These are phyloP conservation scores for Fonsecaea pedrosoi DNA, from an alignment of 2,329 filamentous ascomycete genomes.

Conservation along the genomic window DNA sequence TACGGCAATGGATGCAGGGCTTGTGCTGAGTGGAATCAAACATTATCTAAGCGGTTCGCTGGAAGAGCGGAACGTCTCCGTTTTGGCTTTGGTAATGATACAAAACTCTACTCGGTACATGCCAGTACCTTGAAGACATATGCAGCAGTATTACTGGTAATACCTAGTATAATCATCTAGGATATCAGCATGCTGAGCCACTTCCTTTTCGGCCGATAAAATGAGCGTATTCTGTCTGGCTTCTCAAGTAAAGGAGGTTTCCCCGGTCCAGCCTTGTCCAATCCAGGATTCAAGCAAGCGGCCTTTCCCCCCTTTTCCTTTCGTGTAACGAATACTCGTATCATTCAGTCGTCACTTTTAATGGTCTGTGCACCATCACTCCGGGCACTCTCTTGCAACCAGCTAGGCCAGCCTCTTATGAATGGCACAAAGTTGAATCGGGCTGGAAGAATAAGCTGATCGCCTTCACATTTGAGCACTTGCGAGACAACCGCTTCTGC, in stretches of 20 bases:
- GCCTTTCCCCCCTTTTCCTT: not conserved
- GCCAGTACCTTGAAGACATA: not conserved
- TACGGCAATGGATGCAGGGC: not conserved
- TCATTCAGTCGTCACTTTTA: not conserved
- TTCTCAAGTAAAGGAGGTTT: not conserved
- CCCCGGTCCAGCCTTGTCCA: not conserved
- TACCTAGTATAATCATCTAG: not conserved
- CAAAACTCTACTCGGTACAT: not conserved
- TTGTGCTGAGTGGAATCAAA: not conserved
- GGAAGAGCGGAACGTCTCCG: conserved; percentile 14
- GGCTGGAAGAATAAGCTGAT: conserved; percentile 56
- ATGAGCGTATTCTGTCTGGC: not conserved
- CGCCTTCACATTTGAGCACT: conserved; percentile 57
- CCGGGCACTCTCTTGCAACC: conserved; percentile 53
- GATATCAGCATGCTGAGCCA: not conserved
- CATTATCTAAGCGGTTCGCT: conserved; percentile 11
- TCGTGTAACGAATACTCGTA: not conserved
- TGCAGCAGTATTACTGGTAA: not conserved
- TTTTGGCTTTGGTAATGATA: conserved; percentile 5
- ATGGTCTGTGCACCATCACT: conserved; percentile 5
- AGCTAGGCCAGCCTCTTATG: conserved; percentile 50
- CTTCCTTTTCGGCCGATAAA: not conserved
- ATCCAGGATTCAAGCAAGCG: not conserved
- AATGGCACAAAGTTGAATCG: conserved; percentile 16
- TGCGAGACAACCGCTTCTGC: conserved; percentile 59